These are phyloP conservation scores for Dioscorea zingiberensis DNA, from an alignment of 106 monocot species.

Conservation along the genomic window DNA sequence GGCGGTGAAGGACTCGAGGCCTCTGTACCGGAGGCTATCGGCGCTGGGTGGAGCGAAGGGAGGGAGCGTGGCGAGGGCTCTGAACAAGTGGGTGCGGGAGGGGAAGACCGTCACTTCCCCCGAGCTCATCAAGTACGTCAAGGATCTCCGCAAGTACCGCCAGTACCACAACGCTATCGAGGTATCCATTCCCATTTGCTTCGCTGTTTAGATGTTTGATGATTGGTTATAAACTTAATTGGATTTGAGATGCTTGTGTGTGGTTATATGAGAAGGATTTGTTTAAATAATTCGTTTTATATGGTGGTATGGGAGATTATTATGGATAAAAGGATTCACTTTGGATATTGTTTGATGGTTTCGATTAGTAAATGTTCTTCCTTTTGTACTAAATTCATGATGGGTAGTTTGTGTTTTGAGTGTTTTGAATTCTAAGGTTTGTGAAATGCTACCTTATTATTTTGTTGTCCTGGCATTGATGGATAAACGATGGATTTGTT, in stretches of 20 bases:
- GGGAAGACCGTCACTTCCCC: constrained; percentile 23
- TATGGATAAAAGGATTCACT: neutral
- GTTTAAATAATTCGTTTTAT: neutral
- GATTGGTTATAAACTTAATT: too few relatives aligned
- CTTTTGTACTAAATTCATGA: too few relatives aligned
- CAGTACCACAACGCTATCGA: constrained; percentile 27
- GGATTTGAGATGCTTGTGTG: neutral
- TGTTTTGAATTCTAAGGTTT: too few relatives aligned
- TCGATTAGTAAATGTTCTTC: neutral
- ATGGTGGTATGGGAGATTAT: neutral
- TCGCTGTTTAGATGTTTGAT: neutral
- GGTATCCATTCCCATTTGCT: constrained; percentile 9
- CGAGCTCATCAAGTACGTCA: constrained; percentile 28
- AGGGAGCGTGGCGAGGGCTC: constrained; percentile 41
- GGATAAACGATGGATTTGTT: too few relatives aligned
- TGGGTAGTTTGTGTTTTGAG: too few relatives aligned
- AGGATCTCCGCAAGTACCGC: constrained; percentile 40
- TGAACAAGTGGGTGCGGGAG: constrained; percentile 44
- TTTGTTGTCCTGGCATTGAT: too few relatives aligned
- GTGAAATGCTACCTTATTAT: too few relatives aligned
- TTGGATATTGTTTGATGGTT: neutral
- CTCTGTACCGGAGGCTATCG: constrained; percentile 45
- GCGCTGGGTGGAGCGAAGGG: constrained; percentile 21
- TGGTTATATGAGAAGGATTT: neutral
- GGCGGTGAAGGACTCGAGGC: constrained; percentile 4